A percentile compares a stretch with the other conserved stretches of the same genome.
These are phyloP conservation scores for Xylariaceae sp. DNA, from an alignment of 2,329 filamentous ascomycete genomes.

Conservation along the genomic window DNA sequence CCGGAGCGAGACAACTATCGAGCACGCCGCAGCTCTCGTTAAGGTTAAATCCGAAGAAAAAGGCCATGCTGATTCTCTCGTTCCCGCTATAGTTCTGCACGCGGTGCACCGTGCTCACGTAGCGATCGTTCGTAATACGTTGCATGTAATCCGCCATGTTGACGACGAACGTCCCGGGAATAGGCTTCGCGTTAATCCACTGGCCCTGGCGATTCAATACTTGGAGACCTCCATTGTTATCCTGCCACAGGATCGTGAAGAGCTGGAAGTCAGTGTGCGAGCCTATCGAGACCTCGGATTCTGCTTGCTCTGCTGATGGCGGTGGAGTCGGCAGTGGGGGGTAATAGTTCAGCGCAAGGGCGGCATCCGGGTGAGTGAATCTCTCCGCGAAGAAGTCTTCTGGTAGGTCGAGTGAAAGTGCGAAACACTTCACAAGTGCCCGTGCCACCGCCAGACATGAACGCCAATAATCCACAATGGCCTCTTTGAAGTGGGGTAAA, in stretches of 20 bases:
- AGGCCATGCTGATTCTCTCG: conserved; percentile 37
- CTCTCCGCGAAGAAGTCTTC: conserved; percentile 38
- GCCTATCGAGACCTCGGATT: conserved; percentile 33
- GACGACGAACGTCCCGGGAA: conserved; percentile 40
- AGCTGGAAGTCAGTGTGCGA: conserved; percentile 46
- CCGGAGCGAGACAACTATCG: conserved; percentile 34
- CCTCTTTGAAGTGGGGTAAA: conserved; percentile 33
- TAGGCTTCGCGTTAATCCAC: conserved; percentile 40
- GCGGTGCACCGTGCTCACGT: conserved; percentile 38
- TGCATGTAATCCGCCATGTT: conserved; percentile 42
- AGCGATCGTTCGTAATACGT: conserved; percentile 39
- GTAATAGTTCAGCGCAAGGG: conserved; percentile 38
- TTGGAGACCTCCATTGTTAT: conserved; percentile 39
- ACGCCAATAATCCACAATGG: conserved; percentile 33
- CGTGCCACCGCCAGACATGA: conserved; percentile 34
- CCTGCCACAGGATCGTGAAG: conserved; percentile 44
- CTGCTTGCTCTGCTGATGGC: conserved; percentile 15
- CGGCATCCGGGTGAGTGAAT: conserved; percentile 30
- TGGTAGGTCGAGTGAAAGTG: conserved; percentile 36
- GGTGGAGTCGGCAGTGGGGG: conserved; percentile 27
- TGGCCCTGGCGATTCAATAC: conserved; percentile 40
- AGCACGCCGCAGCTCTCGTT: conserved; percentile 39
- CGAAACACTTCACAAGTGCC: conserved; percentile 36
- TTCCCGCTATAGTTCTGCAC: conserved; percentile 34
- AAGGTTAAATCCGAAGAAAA: conserved; percentile 36